Base-by-base conservation (phyloP, 352 stramenopile species). In the Globisporangium camurandrum region DNA sequence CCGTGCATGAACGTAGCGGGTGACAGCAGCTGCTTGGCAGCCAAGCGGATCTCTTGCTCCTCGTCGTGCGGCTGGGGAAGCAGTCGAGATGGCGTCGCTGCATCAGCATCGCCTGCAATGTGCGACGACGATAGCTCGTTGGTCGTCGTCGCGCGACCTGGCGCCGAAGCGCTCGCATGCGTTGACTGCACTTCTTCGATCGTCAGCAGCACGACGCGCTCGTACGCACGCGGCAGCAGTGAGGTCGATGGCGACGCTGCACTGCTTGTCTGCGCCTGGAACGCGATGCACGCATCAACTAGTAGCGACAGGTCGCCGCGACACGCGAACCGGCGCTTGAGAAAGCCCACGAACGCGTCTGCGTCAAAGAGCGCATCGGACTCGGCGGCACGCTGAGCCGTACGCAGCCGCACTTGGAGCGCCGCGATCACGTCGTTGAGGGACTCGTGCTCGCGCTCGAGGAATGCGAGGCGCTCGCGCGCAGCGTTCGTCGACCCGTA, bases 401-500 rank as follows among this genome's bases (percentile, higher is more conserved):
- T n/a, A 3, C 54, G 27, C 49, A 62, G 20, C 1, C 46, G 48
- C 8, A 46, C 34, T 12, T 46, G 51, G 22, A 75, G 59, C 54
- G 49, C 40, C 17, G 54, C 56, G 33, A 75, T 39, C 48, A 60
- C 52, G 46, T 54, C 46, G 27, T 51, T 57, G 8, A 60, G 51
- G 12, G 57, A 51, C 22, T 46, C 48, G 39, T 66, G 51, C 46
- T 57, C 56, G 44, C 39, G 62, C 47, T 64, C 63, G 27, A 72
- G 66, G 53, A 55, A 47, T 14, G 63, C 59, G 17, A 75, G 53
- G 0, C 51, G 57, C 30, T 55, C 51, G 38, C 56, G 59, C 31
- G 66, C 66, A 0, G 60, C 60, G 3, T 43, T 33, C 31, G 61
- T 70, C 34, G 62, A 67, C 2, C 66, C 66, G 40, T 72, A 75